phyloP scores from a whole-genome alignment of 2,329 filamentous ascomycete genomes.

The Beauveria pseudobassiana region DNA sequence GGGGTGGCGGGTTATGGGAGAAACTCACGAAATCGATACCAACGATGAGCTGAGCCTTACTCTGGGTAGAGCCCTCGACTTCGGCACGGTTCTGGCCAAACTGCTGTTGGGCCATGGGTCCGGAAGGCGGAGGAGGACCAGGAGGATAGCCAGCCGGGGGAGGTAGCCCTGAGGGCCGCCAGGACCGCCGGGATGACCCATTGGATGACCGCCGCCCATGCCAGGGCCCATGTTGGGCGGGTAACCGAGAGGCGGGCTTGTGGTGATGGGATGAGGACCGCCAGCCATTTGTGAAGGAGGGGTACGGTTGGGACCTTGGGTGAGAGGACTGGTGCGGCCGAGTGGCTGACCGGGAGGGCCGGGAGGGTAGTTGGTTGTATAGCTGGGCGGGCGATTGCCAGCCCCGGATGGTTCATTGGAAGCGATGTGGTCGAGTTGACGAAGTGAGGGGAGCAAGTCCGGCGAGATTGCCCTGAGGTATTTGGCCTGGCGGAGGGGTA shows the following conservation, averaged over 20 bases:
- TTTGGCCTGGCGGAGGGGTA: constrained; percentile 38
- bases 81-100: constrained; percentile 53
- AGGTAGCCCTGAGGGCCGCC: constrained; percentile 34
- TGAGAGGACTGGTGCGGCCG: constrained; percentile 47
- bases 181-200: constrained; percentile 34
- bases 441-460: constrained; percentile 29
- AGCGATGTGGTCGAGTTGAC: constrained; percentile 39
- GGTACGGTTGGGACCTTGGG: constrained; percentile 42
- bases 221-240: constrained; percentile 43
- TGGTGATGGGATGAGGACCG: constrained; percentile 61
- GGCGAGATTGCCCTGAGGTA: constrained; percentile 32
- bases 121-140: constrained; percentile 32
- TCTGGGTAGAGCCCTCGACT: constrained; percentile 80
- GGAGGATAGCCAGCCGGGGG: constrained; percentile 40
- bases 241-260: constrained; percentile 53
- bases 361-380: constrained; percentile 49
- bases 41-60: constrained; percentile 95
- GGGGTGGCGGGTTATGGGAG: background rate
- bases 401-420: constrained; percentile 56
- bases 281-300: constrained; percentile 55
- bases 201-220: constrained; percentile 35
- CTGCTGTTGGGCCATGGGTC: constrained; percentile 35
- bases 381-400: constrained; percentile 57
- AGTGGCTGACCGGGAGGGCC: constrained; percentile 21
- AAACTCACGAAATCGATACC: constrained; percentile 90